Evolutionary conservation across 768 basidiomycete genomes (phyloP).

Genomic region (Panus rudis): DNA sequence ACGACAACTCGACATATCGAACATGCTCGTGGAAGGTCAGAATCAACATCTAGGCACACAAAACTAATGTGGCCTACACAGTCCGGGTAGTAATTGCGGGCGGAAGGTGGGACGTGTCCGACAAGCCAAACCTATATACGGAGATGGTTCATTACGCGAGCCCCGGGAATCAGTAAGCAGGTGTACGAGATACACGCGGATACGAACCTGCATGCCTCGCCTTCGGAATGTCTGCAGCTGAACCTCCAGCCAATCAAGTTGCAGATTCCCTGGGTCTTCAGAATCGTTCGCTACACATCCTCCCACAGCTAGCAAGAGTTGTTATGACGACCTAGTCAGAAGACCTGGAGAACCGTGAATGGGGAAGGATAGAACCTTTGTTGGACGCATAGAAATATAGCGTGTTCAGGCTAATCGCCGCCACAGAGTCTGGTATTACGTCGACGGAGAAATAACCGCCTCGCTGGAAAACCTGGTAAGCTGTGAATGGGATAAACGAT

Average conservation of each 20-base stretch:
- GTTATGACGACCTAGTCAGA: conserved; percentile 18
- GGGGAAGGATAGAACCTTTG: conserved; percentile 46
- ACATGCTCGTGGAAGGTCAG: conserved; percentile 37
- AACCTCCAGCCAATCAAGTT: conserved; percentile 88
- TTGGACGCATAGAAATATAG: conserved; percentile 90
- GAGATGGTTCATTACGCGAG: conserved; percentile 6
- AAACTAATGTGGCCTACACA: conserved; percentile 49
- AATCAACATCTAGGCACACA: conserved; percentile 12
- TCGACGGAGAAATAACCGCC: conserved; percentile 84
- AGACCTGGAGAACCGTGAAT: conserved; percentile 2
- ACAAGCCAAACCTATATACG: conserved; percentile 40
- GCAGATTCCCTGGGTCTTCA: conserved; percentile 80
- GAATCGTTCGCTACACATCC: conserved; percentile 59
- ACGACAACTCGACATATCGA: conserved; percentile 65
- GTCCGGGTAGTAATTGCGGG: conserved; percentile 76
- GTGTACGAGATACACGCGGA: conserved; percentile 2
- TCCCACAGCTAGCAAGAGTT: conserved; percentile 51
- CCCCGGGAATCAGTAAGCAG: conserved; percentile 4
- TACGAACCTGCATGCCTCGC: conserved; percentile 61
- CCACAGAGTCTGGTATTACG: conserved; percentile 67
- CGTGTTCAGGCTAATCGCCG: conserved; percentile 82
- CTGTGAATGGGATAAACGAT: conserved; percentile 70
- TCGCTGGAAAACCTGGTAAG: conserved; percentile 75
- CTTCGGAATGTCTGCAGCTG: conserved; percentile 64
- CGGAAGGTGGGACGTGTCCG: conserved; percentile 85